Base-by-base conservation (phyloP, 2,329 filamentous ascomycete species). In the Neopestalotiopsis rosae region DNA sequence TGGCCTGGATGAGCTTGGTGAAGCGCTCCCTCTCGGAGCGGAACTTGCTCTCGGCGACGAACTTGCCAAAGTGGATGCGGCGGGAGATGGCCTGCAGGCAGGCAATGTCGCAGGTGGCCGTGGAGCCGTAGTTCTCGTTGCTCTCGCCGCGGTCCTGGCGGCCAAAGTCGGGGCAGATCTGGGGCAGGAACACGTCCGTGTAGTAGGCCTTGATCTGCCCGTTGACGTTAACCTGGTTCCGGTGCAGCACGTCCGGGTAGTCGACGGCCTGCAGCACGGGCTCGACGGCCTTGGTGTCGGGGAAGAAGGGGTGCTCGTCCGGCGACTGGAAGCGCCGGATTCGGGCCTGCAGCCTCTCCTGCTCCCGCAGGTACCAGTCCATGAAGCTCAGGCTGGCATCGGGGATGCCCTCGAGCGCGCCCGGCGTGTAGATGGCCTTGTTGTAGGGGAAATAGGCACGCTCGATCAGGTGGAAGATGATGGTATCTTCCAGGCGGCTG, bases 231-330 rank as follows among this genome's bases (percentile, higher is more conserved):
- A 99, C 94, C 76, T 92, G 81, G 86, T 99, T 98, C 61, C 88
- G 84, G 81, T 98, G 92, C 65, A 99, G 88, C 77, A 99, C 94
- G 77, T 87, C 86, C 13, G 96, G 96, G 83, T 99, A 99, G 78
- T 93, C 81, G 74, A 99, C 87, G 9, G 94, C 92, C 74, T 92
- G 91, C n/a, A 99, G 89, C 71, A 99, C 93, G 32, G 95, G 93
- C 67, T 87, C 85, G 52, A 61, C 38, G 76, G 94, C 89, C 56
- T 98, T 85, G 10, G 89, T 91, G 38, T 92, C 88, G 1, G 94
- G 94, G 84, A 98, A 99, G 89, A 98, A 99, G 28, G 96, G 94
- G 81, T 97, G 95, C 83, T 99, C 96, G 85, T 99, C 96, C 52
- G 96, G 96, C 0, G 94, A 94, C 80, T 99, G 91, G 86, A 94